Evolutionary conservation across 345 rosid species (phyloP), one percentile per base, ranked within the genome.

Genomic region (Bretschneidera sinensis): DNA sequence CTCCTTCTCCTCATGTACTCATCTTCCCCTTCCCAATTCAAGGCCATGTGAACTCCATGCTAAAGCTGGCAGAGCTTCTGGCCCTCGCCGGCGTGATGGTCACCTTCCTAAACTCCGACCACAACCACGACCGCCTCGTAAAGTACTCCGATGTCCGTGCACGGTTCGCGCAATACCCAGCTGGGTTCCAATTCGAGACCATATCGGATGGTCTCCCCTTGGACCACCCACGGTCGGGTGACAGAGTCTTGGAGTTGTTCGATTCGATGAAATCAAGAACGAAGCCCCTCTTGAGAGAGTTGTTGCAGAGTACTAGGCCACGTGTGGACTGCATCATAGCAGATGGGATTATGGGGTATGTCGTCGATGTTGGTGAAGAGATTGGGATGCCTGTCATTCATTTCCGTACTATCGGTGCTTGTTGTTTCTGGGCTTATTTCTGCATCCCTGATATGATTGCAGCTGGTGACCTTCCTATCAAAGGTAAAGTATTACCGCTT

Each of bases 21-120:
- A 63, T 85, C 6, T 83, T 83, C 48, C 92, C 89, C 0, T 21
- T 83, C 15, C 96, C 91, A 15, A 51, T 62, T 14, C 87, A 87
- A 24, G 85, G 89, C 54, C 91, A 89, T 54, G 80, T 88, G 17
- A 91, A 73, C 80, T 66, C 85, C 61, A 76, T 82, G 87, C 74
- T 90, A 34, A 85, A 83, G 69, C 78, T 87, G 2, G 80, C 87
- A 16, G 84, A 85, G 66, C 78, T 83, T 17, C 66, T 90, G 1
- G 25, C 54, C 60, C 71, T 78, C 15, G 55, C 74, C 4, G 84
- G 83, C 59, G 59, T 86, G 21, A 68, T 76, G 3, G 61, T 88
- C 70, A 88, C 96, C 51, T 84, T 91, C 74, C 71, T 82, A 35
- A 78, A 69, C 71, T 69, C 80, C 9, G 66, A 72, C 4, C 23